Base-by-base conservation (phyloP, 176 grass and related monocot genomes). In the Phoenix dactylifera region DNA sequence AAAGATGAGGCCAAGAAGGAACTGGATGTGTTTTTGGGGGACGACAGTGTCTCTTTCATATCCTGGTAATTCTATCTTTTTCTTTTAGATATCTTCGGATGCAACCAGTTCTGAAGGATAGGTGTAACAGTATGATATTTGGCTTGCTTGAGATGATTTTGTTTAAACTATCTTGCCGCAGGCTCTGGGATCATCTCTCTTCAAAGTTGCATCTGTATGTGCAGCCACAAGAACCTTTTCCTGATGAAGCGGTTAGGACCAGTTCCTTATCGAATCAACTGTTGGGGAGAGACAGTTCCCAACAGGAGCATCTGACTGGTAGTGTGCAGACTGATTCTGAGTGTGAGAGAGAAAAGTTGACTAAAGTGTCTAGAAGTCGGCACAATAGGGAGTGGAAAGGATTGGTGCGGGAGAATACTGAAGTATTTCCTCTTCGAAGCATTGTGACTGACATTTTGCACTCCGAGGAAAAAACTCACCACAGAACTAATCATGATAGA, bases 101-200 rank as follows among this genome's bases (percentile, higher is more conserved):
- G 24, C 51, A 50, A 52, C n/a, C 25, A 16, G 7, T 44, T 44
- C 55, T 63, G 16, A 50, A 66, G 19, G 49, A 39, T 49, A 9
- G 63, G 26, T 22, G 56, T n/a, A 58, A 1, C 68, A 50, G 19
- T 32, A 9, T 66, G 57, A 7, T 28, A 55, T 52, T 60, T 2
- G 2, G 10, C 35, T 44, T 44, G 9, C 10, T 12, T 44, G 35
- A 44, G 35, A 44, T 44, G 35, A 44, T 44, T 44, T 44, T 44
- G 35, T 44, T 44, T 7, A 63, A 61, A 55, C 12, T 63, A 52
- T 59, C 30, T 14, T 66, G 15, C 16, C 77, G 58, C 68, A 97
- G 92, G 94, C 80, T 98, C 29, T 98, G 94, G 94, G 94, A 86
- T 72, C 87, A 98, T 72, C 84, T 98, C 1, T 98, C 94, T 26